phyloP scores from a whole-genome alignment of 1,284 basidiomycete species.

The Boletus subluridellus region DNA sequence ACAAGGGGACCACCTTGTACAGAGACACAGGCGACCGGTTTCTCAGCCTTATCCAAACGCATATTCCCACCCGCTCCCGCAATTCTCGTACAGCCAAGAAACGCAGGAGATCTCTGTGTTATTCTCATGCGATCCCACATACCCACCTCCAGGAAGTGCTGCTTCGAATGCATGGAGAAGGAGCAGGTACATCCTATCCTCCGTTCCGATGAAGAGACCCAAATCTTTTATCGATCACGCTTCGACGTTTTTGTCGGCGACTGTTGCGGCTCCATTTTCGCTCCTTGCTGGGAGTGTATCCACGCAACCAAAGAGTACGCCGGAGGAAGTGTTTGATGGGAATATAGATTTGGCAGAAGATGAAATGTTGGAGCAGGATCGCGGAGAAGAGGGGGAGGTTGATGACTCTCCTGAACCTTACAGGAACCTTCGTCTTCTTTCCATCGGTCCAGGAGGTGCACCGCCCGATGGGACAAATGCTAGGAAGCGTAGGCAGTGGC shows the following conservation, averaged over 20 bases:
- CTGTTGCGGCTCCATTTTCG: slow-evolving; percentile 49
- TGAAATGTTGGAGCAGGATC: slow-evolving; percentile 72
- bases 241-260: slow-evolving; percentile 55
- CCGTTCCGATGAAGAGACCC: slow-evolving; percentile 62
- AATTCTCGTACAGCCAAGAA: slow-evolving; percentile 54
- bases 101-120: slow-evolving; percentile 58
- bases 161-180: slow-evolving; percentile 50
- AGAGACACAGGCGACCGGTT: slow-evolving; percentile 71
- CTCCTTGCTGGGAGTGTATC: slow-evolving; percentile 41
- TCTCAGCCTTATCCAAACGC: slow-evolving; percentile 70
- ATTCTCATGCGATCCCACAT: slow-evolving; percentile 62
- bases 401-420: slow-evolving; percentile 62
- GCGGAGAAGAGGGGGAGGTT: slow-evolving; percentile 68
- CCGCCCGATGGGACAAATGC: slow-evolving; percentile 22
- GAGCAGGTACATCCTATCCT: slow-evolving; percentile 58
- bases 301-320: slow-evolving; percentile 43
- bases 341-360: slow-evolving; percentile 71
- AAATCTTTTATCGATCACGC: slow-evolving; percentile 68
- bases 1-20: slow-evolving; percentile 57
- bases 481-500: slow-evolving; percentile 32
- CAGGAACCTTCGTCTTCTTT: slow-evolving; percentile 43
- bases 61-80: slow-evolving; percentile 71
- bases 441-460: slow-evolving; percentile 18
- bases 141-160: slow-evolving; percentile 39
- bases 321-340: slow-evolving; percentile 61